Evolutionary conservation across 306 rosid species (phyloP).

Genomic region (Lupinus albus): DNA sequence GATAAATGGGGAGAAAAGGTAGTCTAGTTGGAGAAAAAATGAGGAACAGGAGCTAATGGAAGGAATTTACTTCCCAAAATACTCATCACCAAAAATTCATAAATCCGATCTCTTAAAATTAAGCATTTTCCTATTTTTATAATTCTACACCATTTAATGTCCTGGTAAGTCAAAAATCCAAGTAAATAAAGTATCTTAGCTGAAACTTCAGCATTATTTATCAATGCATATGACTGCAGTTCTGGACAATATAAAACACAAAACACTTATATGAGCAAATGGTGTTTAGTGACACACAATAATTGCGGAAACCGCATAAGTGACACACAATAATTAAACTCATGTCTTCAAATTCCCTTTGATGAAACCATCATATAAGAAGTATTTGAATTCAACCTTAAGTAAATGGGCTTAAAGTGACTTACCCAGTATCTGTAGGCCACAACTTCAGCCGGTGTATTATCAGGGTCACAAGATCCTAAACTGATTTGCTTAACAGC

Average conservation of each 20-base stretch:
- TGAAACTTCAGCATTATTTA: constrained; percentile 12
- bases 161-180: constrained; percentile 17
- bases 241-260: background rate
- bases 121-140: too few species aligned
- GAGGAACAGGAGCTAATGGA: background rate
- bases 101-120: too few species aligned
- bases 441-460: constrained; percentile 91
- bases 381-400: constrained; percentile 40
- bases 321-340: constrained; percentile 23
- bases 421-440: constrained; percentile 96
- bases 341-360: constrained; percentile 10
- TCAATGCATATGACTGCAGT: background rate
- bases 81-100: too few species aligned
- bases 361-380: constrained; percentile 31
- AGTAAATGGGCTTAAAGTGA: constrained; percentile 41
- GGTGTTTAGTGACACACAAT: constrained; percentile 13
- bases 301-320: constrained; percentile 8
- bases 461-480: constrained; percentile 88
- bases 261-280: constrained; percentile 7
- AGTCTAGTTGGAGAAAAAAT: background rate
- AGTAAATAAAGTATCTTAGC: constrained; percentile 2
- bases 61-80: too few species aligned
- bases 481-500: constrained; percentile 98
- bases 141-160: constrained; percentile 11
- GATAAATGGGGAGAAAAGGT: background rate